Conservation (phyloP, 2,329 filamentous ascomycete genomes). For the Sordariomycetes sp. region DNA sequence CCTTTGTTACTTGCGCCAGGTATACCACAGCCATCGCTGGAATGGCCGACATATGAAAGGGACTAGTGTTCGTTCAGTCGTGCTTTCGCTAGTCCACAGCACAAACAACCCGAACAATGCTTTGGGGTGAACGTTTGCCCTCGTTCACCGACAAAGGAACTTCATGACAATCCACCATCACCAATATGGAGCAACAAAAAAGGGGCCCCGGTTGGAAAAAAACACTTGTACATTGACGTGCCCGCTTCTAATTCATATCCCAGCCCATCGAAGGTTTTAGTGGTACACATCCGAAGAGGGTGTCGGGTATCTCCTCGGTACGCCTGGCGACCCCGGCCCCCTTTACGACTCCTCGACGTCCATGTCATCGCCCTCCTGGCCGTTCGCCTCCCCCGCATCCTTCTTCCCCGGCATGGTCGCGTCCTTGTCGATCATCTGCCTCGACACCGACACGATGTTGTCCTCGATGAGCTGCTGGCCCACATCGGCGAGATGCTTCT, state of each 20-base stretch:
- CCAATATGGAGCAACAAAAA: neutral
- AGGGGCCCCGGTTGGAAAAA: neutral
- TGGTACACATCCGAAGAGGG: slow-evolving; percentile 5
- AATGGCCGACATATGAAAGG: too few species aligned
- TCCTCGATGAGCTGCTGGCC: slow-evolving; percentile 96
- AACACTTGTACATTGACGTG: slow-evolving; percentile 3
- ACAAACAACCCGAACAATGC: too few species aligned
- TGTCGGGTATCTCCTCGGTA: slow-evolving; percentile 1
- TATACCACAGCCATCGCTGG: too few species aligned
- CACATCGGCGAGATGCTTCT: slow-evolving; percentile 97
- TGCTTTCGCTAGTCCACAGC: too few species aligned
- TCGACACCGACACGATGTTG: slow-evolving; percentile 96
- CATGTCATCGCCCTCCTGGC: slow-evolving; percentile 51
- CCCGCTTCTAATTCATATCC: slow-evolving; percentile 4
- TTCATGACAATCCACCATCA: neutral
- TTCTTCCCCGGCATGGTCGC: slow-evolving; percentile 76
- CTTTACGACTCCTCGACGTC: slow-evolving; percentile 54
- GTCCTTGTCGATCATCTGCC: slow-evolving; percentile 99
- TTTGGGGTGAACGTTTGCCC: neutral
- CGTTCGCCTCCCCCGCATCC: slow-evolving; percentile 37
- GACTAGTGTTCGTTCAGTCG: too few species aligned
- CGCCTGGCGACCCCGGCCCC: slow-evolving; percentile 1
- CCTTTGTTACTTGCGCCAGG: too few species aligned
- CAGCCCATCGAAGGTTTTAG: slow-evolving; percentile 2
- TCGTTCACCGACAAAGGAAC: neutral